These are phyloP conservation scores for Nakazawaea sp. DNA, from an alignment of 805 yeast species.

Conservation along the genomic window DNA sequence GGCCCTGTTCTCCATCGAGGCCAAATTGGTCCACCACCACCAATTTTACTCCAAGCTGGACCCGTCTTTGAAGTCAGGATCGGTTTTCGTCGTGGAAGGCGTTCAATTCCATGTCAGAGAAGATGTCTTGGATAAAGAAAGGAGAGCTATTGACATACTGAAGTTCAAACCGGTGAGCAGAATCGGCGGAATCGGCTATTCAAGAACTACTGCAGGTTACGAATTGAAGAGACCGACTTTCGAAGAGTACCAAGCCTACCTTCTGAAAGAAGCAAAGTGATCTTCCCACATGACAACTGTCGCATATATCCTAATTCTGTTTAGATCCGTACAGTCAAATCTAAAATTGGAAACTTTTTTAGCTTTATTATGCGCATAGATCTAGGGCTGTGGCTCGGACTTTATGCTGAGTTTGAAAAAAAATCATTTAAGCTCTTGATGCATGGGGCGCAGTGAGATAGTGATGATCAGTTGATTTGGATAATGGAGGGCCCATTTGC, in stretches of 20 bases:
- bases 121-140: slow-evolving; percentile 38
- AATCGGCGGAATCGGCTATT: slow-evolving; percentile 45
- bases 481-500: no score
- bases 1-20: slow-evolving; percentile 53
- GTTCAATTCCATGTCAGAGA: slow-evolving; percentile 51
- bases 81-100: slow-evolving; percentile 44
- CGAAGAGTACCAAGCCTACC: slow-evolving; percentile 10
- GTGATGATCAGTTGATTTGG: no score
- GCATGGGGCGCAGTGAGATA: no score
- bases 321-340: no score
- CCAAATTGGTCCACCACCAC: slow-evolving; percentile 36
- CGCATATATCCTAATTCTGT: no score
- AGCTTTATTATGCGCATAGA: no score
- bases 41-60: slow-evolving; percentile 35
- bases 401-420: no score
- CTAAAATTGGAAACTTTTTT: no score
- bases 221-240: slow-evolving; percentile 40
- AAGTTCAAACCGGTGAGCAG: slow-evolving; percentile 50
- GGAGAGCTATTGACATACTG: slow-evolving; percentile 31
- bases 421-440: no score
- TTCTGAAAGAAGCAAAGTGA: no score
- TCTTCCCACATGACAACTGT: no score
- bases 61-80: slow-evolving; percentile 28
- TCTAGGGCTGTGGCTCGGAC: no score
- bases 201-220: slow-evolving; percentile 35